phyloP scores from a whole-genome alignment of 2,329 filamentous ascomycete genomes.

The Thielaviopsis populi region DNA sequence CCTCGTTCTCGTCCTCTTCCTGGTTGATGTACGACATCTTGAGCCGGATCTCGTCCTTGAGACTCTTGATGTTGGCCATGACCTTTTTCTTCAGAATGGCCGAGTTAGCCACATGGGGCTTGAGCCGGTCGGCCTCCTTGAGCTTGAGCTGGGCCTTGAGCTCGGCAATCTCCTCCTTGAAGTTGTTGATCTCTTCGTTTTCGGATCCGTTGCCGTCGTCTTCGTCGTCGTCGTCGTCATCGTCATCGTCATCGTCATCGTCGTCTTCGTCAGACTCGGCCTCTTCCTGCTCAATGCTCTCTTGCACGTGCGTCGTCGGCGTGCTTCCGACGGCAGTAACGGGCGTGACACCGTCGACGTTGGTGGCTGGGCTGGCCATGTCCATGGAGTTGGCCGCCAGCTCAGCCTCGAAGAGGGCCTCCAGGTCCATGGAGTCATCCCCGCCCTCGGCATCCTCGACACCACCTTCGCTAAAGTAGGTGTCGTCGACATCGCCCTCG shows the following conservation, averaged over 20 bases:
- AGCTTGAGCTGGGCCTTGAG: constrained; percentile 36
- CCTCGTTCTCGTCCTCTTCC: constrained; percentile 17
- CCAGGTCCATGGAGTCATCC: constrained; percentile 37
- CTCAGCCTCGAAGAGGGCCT: constrained; percentile 41
- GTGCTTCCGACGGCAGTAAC: constrained; percentile 30
- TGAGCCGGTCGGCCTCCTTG: constrained; percentile 31
- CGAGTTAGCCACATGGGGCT: constrained; percentile 25
- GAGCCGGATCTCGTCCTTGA: constrained; percentile 31
- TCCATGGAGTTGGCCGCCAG: constrained; percentile 28
- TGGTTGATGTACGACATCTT: constrained; percentile 30
- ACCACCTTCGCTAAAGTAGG: constrained; percentile 33
- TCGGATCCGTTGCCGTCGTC: constrained; percentile 39
- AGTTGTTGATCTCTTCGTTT: constrained; percentile 37
- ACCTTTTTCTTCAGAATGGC: constrained; percentile 37
- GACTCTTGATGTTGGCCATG: constrained; percentile 34
- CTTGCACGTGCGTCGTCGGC: constrained; percentile 30
- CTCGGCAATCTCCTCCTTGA: constrained; percentile 39
- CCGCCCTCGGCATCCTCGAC: constrained; percentile 45
- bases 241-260: constrained; percentile 34
- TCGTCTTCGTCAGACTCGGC: constrained; percentile 32
- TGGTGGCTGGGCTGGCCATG: constrained; percentile 30
- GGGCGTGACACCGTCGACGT: constrained; percentile 32
- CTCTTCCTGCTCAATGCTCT: constrained; percentile 33
- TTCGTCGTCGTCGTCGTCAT: constrained; percentile 35
- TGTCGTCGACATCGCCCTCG: constrained; percentile 35